phyloP scores from a whole-genome alignment of 108 stramenopile genomes.

The Pseudonitzschia delicatissima region DNA sequence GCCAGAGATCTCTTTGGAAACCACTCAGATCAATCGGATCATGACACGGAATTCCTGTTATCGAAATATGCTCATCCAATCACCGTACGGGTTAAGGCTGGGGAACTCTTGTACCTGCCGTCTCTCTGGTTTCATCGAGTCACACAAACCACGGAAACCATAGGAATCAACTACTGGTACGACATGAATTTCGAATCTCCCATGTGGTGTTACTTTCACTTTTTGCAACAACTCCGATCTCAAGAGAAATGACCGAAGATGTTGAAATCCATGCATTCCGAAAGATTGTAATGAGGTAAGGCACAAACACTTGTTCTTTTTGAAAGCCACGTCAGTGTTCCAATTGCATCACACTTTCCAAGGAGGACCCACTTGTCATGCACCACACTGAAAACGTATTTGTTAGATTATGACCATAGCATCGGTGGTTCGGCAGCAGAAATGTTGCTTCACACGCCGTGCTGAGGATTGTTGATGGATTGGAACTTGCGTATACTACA shows the following conservation, averaged over 20 bases:
- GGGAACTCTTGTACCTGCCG: slow-evolving; percentile 85
- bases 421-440: slow-evolving; percentile 6
- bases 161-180: slow-evolving; percentile 96
- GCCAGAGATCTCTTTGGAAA: slow-evolving; percentile 43
- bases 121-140: slow-evolving; percentile 95
- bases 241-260: background rate
- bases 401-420: slow-evolving; percentile 17
- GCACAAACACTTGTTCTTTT: background rate
- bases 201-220: slow-evolving; percentile 74
- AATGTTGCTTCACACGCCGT: slow-evolving; percentile 8
- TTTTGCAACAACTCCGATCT: slow-evolving; percentile 44
- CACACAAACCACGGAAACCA: slow-evolving; percentile 87
- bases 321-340: background rate
- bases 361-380: slow-evolving; percentile 10
- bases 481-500: too few relatives aligned
- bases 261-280: too few relatives aligned
- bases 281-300: too few relatives aligned
- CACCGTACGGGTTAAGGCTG: slow-evolving; percentile 39
- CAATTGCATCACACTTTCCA: background rate
- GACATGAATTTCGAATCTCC: slow-evolving; percentile 92
- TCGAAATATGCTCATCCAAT: slow-evolving; percentile 43
- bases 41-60: slow-evolving; percentile 34
- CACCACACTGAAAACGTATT: slow-evolving; percentile 10
- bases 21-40: background rate
- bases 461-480: slow-evolving; percentile 14